Evolutionary conservation across 106 monocot species (phyloP), one percentile per base, ranked within the genome.

Genomic region (Phalaenopsis aphrodite): DNA sequence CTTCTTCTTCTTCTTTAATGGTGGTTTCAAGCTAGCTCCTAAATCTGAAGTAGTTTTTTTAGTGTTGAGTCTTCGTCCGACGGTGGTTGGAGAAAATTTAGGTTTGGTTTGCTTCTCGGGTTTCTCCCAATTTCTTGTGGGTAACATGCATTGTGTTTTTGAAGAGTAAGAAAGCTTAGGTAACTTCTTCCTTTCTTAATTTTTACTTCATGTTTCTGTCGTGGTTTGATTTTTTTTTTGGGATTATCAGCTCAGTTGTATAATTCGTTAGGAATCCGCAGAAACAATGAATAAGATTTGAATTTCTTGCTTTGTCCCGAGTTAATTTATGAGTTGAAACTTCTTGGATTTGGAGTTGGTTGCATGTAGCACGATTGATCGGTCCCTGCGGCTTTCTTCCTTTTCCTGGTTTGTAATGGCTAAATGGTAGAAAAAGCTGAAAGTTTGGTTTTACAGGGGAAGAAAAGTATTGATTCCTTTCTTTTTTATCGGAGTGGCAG

Each of bases 381-480:
- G 8, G 10, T 12, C 15, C 11, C 69, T 15, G 38, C 55, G 8
- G 18, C 6, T 55, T 72, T 64, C 48, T n/a, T 10, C 36, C 38
- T 37, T 37, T 72, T 36, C 67, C 24, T 11, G 52, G 55, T 36
- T 38, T 68, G 36, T 30, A 68, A 68, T 61, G 58, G 48, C 71
- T 41, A 74, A 56, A 12, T 74, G 19, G 41, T 8, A 55, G 42
- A 57, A 56, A 55, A 24, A 56, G 55, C 69, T 39, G 23, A 81
- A 43, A 81, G 41, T 5, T 81, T 16, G 19, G 72, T 42, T n/a
- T n/a, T 74, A 74, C 43, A 74, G 5, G 8, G 65, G 47, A 65
- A 82, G 30, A 82, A 76, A 76, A 48, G 24, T 49, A 55, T 57
- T 73, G 75, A 82, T 76, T 82, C 81, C 65, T 76, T 76, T 76